Evolutionary conservation across 805 yeast species (phyloP), one percentile per base, ranked within the genome.

Genomic region (Pichia kluyveri): DNA sequence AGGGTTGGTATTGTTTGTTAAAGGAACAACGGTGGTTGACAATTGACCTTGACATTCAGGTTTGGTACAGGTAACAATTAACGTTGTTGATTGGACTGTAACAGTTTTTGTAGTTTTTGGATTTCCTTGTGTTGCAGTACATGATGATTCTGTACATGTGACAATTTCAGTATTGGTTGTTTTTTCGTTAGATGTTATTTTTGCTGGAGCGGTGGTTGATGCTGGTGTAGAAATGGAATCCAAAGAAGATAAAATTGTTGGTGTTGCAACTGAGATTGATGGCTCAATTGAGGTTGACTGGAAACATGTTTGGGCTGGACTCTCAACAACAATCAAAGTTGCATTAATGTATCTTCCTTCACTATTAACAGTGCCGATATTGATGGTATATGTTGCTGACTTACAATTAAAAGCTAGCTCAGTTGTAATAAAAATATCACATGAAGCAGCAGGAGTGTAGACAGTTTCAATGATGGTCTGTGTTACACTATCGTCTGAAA

Each of bases 271-370:
- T 17, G 34, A 11, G 14, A 41, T 41, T 28, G 30, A 10, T 4
- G 48, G 37, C 6, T 23, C 26, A 23, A 23, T 23, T 28, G 27
- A 11, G 17, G 37, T 18, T 4, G 26, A 12, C 3, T 44, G 28
- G 15, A n/a, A 19, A 37, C 44, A 45, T 37, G 31, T 26, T 11
- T 26, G 5, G 8, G 44, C 42, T 30, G 48, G 48, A 3, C 38
- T 37, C 37, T 45, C 48, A 40, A 41, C n/a, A 19, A 45, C 41
- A 18, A 45, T 27, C n/a, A 45, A 41, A 11, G 44, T 41, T 5
- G 44, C 48, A 37, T 41, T 41, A 12, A 41, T 19, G 23, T 41
- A 41, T 37, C 19, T 37, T 8, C 48, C 48, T 3, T 18, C 14
- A 26, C 11, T 19, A 41, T 40, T 40, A n/a, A 31, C 41, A 5